Base-by-base conservation (phyloP, 225 moss, liverwort and hornwort species). In the Ulota crispa region DNA sequence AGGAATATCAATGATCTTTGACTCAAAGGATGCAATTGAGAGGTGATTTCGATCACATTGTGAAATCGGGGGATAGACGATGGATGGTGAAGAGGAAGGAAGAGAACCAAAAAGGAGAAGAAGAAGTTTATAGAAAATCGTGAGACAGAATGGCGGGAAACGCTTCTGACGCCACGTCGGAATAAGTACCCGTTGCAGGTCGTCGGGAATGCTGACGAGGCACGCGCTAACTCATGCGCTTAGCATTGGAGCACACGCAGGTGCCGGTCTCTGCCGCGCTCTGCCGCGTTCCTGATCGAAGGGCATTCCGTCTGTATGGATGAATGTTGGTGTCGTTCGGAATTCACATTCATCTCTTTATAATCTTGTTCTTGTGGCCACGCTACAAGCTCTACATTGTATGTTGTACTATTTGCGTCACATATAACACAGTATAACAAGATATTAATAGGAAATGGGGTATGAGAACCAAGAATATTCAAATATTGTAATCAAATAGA, bases 111-210 rank as follows among this genome's bases (percentile, higher is more conserved):
- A 0, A 0, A 10, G 11, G 30, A 64, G 57, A 16, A 0, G 34
- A 19, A 57, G 55, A 20, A 2, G 3, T 57, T 78, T 70, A 64
- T 81, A 70, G 9, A 70, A 57, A 59, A 82, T 75, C 42, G 76
- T 70, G 79, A 79, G 84, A 82, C 24, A 14, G n/a, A 79, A 50
- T 76, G 84, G 87, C 82, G 84, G 84, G 87, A 87, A 82, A 85
- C 8, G 2, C 0, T 45, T 21, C 26, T 5, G 47, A 65, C 20
- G 76, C 82, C 87, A 85, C 42, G 82, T 76, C 85, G 76, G 79
- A 59, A 20, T 18, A 82, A 53, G 75, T 82, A 82, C 87, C 87
- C 87, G 87, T 87, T 87, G 42, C 60, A 60, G 0, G 47, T 53
- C 71, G 76, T 60, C 71, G 86, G 76, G 76, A 83, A 53, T n/a